Evolutionary conservation across 495 filamentous ascomycete species (phyloP).

Genomic region (Endocarpon pusillum): DNA sequence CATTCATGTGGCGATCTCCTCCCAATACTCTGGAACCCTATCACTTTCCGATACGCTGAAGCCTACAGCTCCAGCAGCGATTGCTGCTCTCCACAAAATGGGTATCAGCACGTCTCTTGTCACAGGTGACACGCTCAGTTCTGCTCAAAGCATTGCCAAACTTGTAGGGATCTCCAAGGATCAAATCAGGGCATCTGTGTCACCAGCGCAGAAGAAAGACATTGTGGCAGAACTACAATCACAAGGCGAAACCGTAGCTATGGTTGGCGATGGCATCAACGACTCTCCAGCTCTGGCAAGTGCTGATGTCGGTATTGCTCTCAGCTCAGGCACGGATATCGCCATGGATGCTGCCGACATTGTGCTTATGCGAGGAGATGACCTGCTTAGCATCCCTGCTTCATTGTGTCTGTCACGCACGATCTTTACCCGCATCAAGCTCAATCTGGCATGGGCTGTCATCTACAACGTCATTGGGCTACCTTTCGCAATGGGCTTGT

Average conservation of each 20-base stretch:
- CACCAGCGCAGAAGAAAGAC: slow-evolving; percentile 71
- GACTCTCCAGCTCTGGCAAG: slow-evolving; percentile 93
- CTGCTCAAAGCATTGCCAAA: slow-evolving; percentile 65
- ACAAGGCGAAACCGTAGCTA: slow-evolving; percentile 61
- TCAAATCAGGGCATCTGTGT: slow-evolving; percentile 65
- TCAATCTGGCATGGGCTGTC: slow-evolving; percentile 84
- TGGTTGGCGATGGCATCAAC: slow-evolving; percentile 99
- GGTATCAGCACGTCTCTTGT: slow-evolving; percentile 78
- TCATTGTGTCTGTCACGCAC: slow-evolving; percentile 63
- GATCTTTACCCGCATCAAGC: slow-evolving; percentile 84
- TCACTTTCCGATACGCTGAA: slow-evolving; percentile 84
- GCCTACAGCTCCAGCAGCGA: slow-evolving; percentile 60
- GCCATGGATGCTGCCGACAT: slow-evolving; percentile 96
- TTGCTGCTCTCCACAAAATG: slow-evolving; percentile 70
- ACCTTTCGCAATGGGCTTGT: slow-evolving; percentile 87
- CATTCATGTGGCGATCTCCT: slow-evolving; percentile 81
- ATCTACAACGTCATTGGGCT: slow-evolving; percentile 84
- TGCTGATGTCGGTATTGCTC: slow-evolving; percentile 80
- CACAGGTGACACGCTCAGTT: slow-evolving; percentile 74
- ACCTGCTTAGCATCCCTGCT: slow-evolving; percentile 81
- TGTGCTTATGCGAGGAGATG: slow-evolving; percentile 82
- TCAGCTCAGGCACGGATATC: slow-evolving; percentile 85
- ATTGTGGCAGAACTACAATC: slow-evolving; percentile 66
- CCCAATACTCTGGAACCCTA: slow-evolving; percentile 59
- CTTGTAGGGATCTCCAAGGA: slow-evolving; percentile 62